Evolutionary conservation across 2,329 filamentous ascomycete species (phyloP), one percentile per base, ranked within the genome.

Genomic region (Diplocarpon mali): DNA sequence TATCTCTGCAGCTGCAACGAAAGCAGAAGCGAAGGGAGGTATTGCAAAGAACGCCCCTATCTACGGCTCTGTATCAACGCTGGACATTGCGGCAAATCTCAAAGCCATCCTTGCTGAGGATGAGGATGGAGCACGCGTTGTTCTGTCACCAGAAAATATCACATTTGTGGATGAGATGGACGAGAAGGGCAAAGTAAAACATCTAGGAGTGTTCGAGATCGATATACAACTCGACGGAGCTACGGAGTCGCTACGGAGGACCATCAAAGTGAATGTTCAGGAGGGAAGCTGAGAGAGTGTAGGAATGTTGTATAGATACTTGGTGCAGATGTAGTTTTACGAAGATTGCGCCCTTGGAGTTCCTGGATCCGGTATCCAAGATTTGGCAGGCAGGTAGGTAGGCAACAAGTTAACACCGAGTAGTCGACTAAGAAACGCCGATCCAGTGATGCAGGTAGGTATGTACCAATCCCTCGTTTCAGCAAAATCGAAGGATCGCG

Each of bases 41-140:
- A 17, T 42, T 40, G 34, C 44, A 28, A 54, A 53, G 16, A 58
- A 60, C 15, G 62, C 63, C 13, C 20, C 20, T 24, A 75, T 61
- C 14, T 57, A 73, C 51, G 74, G 73, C 20, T 73, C 71, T 2
- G 72, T 78, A 3, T 70, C 71, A n/a, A 69, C 67, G 7, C 59
- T 63, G 17, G 74, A 78, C 55, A 64, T 78, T 43, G 66, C 65
- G 7, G 57, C 62, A 13, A 68, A 65, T 17, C 65, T 78, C 44
- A 68, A 65, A 47, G 65, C 65, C 35, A 64, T 68, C 17, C 60
- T 76, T 50, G 67, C 67, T 30, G 65, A 68, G 45, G 70, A 74
- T 52, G 66, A 71, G 43, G 68, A 75, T 58, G 71, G 70, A 24
- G 63, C 65, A 28, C 64, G 67, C 14, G 66, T 78, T 2, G 64